phyloP scores from a whole-genome alignment of 768 basidiomycete species.

The Mycena alexandri region DNA sequence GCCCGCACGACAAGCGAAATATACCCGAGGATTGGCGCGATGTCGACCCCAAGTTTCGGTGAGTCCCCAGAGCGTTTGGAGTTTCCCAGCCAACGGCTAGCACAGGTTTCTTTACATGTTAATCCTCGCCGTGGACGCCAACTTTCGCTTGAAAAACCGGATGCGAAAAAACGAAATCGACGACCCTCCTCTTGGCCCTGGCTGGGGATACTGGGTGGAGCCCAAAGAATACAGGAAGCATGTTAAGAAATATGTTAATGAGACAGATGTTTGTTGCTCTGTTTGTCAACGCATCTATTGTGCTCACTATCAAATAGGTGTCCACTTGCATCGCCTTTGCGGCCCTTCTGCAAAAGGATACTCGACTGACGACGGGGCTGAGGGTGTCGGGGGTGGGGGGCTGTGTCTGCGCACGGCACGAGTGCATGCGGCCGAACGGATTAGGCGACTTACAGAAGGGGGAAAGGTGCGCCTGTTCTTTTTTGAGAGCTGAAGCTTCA shows the following conservation, averaged over 20 bases:
- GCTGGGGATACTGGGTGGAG: slow-evolving; percentile 35
- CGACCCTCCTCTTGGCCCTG: slow-evolving; percentile 32
- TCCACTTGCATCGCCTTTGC: not conserved
- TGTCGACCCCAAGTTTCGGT: not conserved
- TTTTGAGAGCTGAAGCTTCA: too few species aligned
- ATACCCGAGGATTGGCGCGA: slow-evolving; percentile 33
- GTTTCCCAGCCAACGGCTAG: not conserved
- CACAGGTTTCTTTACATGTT: slow-evolving; percentile 27
- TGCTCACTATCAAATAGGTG: not conserved
- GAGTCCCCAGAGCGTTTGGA: not conserved
- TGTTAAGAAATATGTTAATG: slow-evolving; percentile 1
- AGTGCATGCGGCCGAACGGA: too few species aligned
- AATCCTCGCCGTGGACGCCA: slow-evolving; percentile 33
- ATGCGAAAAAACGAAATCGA: slow-evolving; percentile 10
- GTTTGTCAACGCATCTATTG: not conserved
- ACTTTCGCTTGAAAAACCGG: slow-evolving; percentile 37
- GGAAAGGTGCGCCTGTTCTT: slow-evolving; percentile 12
- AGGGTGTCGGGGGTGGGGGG: too few species aligned
- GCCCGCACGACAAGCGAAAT: slow-evolving; percentile 34
- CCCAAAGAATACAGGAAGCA: slow-evolving; percentile 22
- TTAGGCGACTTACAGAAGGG: not conserved
- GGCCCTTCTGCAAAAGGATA: too few species aligned
- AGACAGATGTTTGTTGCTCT: slow-evolving; percentile 25
- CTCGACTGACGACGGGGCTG: too few species aligned
- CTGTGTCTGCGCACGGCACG: too few species aligned